These are phyloP conservation scores for Aureobasidium sp. DNA, from an alignment of 2,329 filamentous ascomycete species.

Conservation along the genomic window DNA sequence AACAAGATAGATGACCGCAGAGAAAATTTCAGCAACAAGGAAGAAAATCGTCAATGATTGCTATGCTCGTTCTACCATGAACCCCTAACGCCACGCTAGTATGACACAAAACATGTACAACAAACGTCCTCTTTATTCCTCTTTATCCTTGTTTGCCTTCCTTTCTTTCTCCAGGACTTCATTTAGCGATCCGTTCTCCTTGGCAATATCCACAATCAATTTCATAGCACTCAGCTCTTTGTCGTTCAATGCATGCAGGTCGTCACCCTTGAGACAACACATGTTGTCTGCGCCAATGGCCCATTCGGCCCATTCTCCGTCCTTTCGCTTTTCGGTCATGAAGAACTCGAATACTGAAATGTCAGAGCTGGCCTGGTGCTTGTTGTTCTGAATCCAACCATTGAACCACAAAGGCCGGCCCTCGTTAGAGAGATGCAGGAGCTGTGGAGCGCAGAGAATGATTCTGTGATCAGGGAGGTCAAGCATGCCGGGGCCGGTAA, in stretches of 20 bases:
- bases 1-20: too few relatives aligned
- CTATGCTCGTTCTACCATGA: neutral
- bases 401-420: conserved; percentile 43
- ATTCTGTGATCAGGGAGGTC: conserved; percentile 20
- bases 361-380: conserved; percentile 33
- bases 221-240: conserved; percentile 25
- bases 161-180: neutral
- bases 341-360: conserved; percentile 32
- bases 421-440: conserved; percentile 37
- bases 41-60: neutral
- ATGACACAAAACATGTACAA: neutral
- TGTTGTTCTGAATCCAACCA: conserved; percentile 38
- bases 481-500: neutral
- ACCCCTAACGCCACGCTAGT: neutral
- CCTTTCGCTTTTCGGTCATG: conserved; percentile 24
- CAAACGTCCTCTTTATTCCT: neutral
- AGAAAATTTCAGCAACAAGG: neutral
- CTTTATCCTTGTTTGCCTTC: neutral
- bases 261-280: conserved; percentile 29
- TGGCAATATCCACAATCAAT: conserved; percentile 26
- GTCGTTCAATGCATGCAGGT: conserved; percentile 22
- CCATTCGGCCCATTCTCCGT: conserved; percentile 27
- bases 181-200: conserved; percentile 15
- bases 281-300: conserved; percentile 30
- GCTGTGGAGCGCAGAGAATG: conserved; percentile 39